Evolutionary conservation across 257 asterid species (phyloP).

Genomic region (Primulina huaijiensis): DNA sequence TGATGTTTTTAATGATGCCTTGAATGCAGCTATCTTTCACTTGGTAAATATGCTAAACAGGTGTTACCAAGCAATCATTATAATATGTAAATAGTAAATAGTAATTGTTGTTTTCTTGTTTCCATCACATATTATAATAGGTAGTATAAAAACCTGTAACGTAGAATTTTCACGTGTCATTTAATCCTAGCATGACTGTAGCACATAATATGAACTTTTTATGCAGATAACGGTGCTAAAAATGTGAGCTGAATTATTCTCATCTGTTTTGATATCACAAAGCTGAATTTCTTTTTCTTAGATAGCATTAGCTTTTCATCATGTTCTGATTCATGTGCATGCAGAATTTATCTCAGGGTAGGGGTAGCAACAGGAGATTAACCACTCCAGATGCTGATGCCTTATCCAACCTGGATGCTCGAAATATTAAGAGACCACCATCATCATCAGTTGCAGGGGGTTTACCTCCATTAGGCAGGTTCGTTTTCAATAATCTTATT

Average conservation of each 20-base stretch:
- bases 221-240: background rate
- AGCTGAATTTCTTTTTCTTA: conserved; percentile 13
- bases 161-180: background rate
- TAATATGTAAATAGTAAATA: too few relatives aligned
- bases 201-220: background rate
- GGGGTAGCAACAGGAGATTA: conserved; percentile 54
- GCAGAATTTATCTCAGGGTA: conserved; percentile 76
- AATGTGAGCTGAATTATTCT: conserved; percentile 1
- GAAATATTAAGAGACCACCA: conserved; percentile 68
- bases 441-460: conserved; percentile 93
- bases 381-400: conserved; percentile 48
- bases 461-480: conserved; percentile 95
- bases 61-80: background rate
- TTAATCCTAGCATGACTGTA: too few relatives aligned
- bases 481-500: conserved; percentile 19
- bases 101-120: background rate
- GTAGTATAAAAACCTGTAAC: background rate
- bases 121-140: background rate
- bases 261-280: background rate
- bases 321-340: conserved; percentile 21
- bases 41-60: background rate
- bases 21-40: background rate
- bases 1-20: conserved; percentile 28
- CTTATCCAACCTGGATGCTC: conserved; percentile 35
- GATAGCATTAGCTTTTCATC: conserved; percentile 6